These are phyloP conservation scores for Fusarium luffae DNA, from an alignment of 2,329 filamentous ascomycete species.

Conservation along the genomic window DNA sequence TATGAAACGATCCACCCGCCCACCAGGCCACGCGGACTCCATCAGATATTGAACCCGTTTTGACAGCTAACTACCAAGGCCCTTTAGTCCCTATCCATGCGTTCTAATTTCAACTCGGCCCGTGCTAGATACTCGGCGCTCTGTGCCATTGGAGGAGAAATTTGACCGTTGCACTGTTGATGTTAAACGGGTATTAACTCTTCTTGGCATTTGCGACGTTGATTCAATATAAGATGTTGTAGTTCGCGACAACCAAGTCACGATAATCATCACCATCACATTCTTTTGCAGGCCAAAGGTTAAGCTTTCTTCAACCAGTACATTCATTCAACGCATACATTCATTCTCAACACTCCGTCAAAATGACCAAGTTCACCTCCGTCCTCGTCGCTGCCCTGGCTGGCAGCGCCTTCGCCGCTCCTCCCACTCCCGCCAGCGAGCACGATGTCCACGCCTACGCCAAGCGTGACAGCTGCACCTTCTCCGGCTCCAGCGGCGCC, in stretches of 20 bases:
- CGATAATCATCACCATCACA: not conserved
- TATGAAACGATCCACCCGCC: constrained; percentile 11
- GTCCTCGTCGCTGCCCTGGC: constrained; percentile 33
- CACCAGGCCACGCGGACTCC: not conserved
- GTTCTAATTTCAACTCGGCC: constrained; percentile 17
- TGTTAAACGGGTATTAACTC: not conserved
- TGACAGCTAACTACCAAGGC: not conserved
- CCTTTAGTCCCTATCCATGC: not conserved
- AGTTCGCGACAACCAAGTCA: not conserved
- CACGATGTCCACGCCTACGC: constrained; percentile 17
- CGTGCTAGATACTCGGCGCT: not conserved
- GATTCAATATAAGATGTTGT: constrained; percentile 18
- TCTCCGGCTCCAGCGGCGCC: constrained; percentile 36
- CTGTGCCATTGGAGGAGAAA: constrained; percentile 22
- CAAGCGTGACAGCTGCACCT: constrained; percentile 39
- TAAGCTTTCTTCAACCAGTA: not conserved
- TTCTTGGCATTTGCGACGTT: not conserved
- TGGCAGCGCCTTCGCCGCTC: constrained; percentile 32
- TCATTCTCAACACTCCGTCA: not conserved
- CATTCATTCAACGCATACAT: constrained; percentile 9
- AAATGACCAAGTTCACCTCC: constrained; percentile 30
- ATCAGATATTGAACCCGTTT: not conserved
- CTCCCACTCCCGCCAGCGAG: constrained; percentile 14
- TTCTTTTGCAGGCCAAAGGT: constrained; percentile 36
- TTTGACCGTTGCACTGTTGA: not conserved